Conservation (phyloP, 495 filamentous ascomycete genomes). For the Xylaria castorea region DNA sequence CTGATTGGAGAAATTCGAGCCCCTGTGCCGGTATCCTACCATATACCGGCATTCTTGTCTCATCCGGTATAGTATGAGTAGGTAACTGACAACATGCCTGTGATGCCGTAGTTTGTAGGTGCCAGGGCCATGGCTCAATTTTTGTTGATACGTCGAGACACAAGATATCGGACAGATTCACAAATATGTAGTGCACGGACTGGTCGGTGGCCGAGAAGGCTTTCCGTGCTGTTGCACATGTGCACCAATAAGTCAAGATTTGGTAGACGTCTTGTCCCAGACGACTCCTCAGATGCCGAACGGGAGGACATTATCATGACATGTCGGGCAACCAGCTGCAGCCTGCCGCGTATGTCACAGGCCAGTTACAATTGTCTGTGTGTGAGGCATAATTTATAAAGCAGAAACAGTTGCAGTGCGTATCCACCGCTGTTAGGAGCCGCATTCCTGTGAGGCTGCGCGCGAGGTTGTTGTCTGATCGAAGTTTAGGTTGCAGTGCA, state of each 20-base stretch:
- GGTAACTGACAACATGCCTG: neutral
- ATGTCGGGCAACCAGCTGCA: constrained; percentile 12
- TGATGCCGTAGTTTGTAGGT: neutral
- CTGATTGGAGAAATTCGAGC: constrained; percentile 1
- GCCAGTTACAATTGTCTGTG: neutral
- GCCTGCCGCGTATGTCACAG: neutral
- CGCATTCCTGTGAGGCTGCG: constrained; percentile 17
- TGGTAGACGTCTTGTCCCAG: neutral
- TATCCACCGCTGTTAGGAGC: constrained; percentile 22
- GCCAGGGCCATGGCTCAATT: constrained; percentile 3
- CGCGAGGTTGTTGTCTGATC: neutral
- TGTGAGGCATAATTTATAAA: constrained; percentile 9
- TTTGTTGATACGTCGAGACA: neutral
- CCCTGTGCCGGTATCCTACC: neutral
- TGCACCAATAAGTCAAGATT: neutral
- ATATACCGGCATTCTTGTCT: neutral
- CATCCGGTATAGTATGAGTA: neutral
- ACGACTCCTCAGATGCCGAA: neutral
- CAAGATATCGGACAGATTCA: constrained; percentile 7
- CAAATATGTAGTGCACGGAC: neutral
- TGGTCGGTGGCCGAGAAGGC: neutral
- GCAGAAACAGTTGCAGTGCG: constrained; percentile 12
- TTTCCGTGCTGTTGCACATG: neutral
- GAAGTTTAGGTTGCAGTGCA: constrained; percentile 13
- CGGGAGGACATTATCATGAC: constrained; percentile 10